Evolutionary conservation across 305 asterid species (phyloP).

Genomic region (Fraxinus nigra): DNA sequence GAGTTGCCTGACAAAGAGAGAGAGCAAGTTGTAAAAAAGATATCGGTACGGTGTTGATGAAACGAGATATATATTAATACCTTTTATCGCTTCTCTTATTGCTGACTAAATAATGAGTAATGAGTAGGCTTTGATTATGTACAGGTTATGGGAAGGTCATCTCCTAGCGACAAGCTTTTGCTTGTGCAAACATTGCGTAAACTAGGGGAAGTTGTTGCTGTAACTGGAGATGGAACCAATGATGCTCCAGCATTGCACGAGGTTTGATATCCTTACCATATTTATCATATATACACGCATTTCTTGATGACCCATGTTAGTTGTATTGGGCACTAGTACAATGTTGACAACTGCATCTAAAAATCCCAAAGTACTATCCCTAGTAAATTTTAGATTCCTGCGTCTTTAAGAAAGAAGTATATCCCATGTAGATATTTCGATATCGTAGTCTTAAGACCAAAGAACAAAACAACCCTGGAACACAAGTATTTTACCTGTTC

Average conservation of each 20-base stretch:
- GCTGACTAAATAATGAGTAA: slow-evolving; percentile 17
- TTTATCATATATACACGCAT: neutral
- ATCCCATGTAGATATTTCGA: neutral
- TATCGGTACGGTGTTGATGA: slow-evolving; percentile 50
- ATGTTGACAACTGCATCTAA: neutral
- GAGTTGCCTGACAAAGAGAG: slow-evolving; percentile 76
- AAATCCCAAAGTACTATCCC: neutral
- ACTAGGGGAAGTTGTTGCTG: slow-evolving; percentile 95
- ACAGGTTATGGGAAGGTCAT: slow-evolving; percentile 96
- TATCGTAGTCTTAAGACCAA: neutral
- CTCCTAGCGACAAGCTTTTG: slow-evolving; percentile 92
- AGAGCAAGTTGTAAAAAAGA: slow-evolving; percentile 62
- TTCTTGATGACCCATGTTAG: neutral
- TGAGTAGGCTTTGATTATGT: slow-evolving; percentile 19
- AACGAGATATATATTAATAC: neutral
- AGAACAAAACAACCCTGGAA: neutral
- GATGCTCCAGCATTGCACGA: slow-evolving; percentile 99
- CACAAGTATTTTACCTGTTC: neutral
- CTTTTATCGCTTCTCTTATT: neutral
- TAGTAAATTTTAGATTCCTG: neutral
- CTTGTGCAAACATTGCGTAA: slow-evolving; percentile 89
- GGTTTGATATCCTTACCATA: slow-evolving; percentile 42
- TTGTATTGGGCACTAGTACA: neutral
- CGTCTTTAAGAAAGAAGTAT: neutral
- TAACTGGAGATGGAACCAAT: slow-evolving; percentile 97